Base-by-base conservation (phyloP, 192 early-diverging fungal species). In the Gaertneriomyces sp. region DNA sequence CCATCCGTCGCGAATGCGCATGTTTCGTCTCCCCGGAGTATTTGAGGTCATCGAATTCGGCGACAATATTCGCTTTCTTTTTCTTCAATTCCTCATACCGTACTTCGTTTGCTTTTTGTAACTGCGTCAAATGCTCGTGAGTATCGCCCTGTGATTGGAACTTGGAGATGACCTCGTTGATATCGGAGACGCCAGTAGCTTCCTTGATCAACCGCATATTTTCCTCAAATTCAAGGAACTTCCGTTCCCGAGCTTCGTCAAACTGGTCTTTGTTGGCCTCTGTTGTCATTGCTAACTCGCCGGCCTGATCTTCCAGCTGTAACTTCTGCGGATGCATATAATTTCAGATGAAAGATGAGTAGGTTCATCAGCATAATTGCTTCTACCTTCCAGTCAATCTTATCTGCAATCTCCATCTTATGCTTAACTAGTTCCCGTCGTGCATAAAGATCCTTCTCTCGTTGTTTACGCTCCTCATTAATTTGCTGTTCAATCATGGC, bases 161-260 rank as follows among this genome's bases (percentile, higher is more conserved):
- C 58, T 86, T 86, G 44, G 79, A 74, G 56, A 82, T 81, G 16
- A 86, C 83, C 66, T 86, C 81, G 62, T 76, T 75, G 50, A 86
- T 81, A 68, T 79, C 76, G 19, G 70, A 74, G 40, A 85, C 83
- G 12, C 85, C 85, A 1, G 83, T 83, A 4, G 83, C 83, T 60
- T 86, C 85, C 61, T 85, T 86, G 63, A 86, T 81, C 19, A 83
- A 76, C 3, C 83, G 71, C 78, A 86, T 85, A 12, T 73, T 81
- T 53, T 85, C 85, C 62, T 85, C 83, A 53, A 81, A 84, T 53
- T 81, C 82, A 17, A 64, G 71, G 56, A 86, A 62, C 58, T 81
- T 78, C 25, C 74, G 61, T 59, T 82, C 83, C 41, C 74, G 79
- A 3, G 74, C 78, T 53, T 82, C 82, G 64, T 85, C 83, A 52